Base-by-base conservation (phyloP, 352 stramenopile genomes). In the Globisporangium splendens region DNA sequence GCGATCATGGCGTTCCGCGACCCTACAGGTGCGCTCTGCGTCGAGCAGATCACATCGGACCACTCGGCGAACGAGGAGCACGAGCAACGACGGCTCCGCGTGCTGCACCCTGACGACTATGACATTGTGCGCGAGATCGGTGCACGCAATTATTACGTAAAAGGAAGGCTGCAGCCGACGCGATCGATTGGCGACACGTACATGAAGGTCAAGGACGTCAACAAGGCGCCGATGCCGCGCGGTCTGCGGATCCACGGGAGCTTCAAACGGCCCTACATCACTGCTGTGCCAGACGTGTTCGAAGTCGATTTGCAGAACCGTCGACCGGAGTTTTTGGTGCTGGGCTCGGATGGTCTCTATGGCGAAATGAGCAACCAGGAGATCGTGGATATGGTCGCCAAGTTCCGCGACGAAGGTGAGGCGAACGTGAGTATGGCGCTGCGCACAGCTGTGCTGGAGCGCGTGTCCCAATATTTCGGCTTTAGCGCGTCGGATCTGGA, bases 191-290 rank as follows among this genome's bases (percentile, higher is more conserved):
- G 78, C 22, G 78, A 88, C 56, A 88, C 75, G 39, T 88, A 88
- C 65, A 88, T 88, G 78, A 88, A 88, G 49, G 69, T 84, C n/a
- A 81, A 84, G 51, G 73, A 88, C 20, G 78, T 88, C 62, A 88
- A 88, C 65, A 64, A 69, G 3, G 63, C 72, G 20, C 78, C 78
- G 5, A 88, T 88, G 78, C 78, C 78, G 14, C 73, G 73, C 15
- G 75, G 75, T 1, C 63, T 88, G 33, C 78, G 78, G 12, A 81
- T 88, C 55, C 62, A 65, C 15, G 78, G 78, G 33, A 79, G 50
- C 59, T 88, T 88, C 61, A 70, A 70, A 50, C 65, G 74, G 12
- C 78, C 78, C 5, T 88, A 88, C 51, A 83, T 88, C 66, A 73
- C 54, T 70, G 76, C 78, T 18, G 72, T 88, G 17, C 78, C 78